Base-by-base conservation (phyloP, 805 yeast species). In the Hanseniaspora lindneri region DNA sequence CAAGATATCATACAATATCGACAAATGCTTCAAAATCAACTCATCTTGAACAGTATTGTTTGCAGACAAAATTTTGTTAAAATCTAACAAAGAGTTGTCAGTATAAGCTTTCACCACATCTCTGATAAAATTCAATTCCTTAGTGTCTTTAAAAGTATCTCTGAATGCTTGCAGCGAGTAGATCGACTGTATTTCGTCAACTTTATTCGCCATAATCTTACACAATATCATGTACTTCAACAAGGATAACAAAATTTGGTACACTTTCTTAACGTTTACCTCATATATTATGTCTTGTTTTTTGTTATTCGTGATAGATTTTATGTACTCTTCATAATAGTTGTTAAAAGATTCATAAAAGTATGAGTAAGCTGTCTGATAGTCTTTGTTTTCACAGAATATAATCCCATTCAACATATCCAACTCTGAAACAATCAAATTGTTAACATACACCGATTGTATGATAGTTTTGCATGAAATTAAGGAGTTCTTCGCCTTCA, bases 381-480 rank as follows among this genome's bases (percentile, higher is more conserved):
- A 94, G 65, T 92, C 99, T 63, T 84, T 84, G 58, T 92, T 97
- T 66, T 92, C 96, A 33, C 96, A 95, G 67, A 89, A 94, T 54
- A 92, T 73, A 49, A 89, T 79, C 56, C 99, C 98, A 61, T 94
- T 80, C 80, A 89, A 87, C 67, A 85, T 76, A 63, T 92, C 99
- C 49, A 92, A 74, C 61, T 87, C 95, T 1, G 97, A 97, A 66
- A 92, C 95, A 57, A 82, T 74, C 44, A 79, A 70, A n/a, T 96
- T 83, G 9, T 97, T 95, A 58, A 95, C 84, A 68, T 88, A 94
- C 46, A 92, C 85, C 20, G 96, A 76, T 64, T 92, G 94, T n/a
- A 98, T 98, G 2, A 94, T 82, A 0, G 98, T 92, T 65, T 97
- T 77, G 1, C 98, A 96, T 41, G 94, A 80, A 2, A 97, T 87